Percentiles rank a stretch among this genome's conserved stretches.
Conservation (phyloP, 306 rosid species). For the Alnus rubra region DNA sequence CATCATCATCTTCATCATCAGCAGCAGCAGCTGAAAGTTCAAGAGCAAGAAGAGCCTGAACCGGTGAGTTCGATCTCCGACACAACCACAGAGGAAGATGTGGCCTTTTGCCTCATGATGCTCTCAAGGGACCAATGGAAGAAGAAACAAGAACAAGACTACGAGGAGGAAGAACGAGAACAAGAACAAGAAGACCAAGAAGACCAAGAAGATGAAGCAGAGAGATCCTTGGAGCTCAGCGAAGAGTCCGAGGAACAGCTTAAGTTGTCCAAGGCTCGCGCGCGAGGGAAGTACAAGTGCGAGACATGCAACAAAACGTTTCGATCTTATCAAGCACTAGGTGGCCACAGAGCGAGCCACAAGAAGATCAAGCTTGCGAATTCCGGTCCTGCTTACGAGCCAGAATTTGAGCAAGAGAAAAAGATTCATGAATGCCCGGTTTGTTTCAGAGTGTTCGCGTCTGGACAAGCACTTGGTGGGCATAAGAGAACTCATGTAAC, state of each 20-base stretch:
- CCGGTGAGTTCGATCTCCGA: constrained; percentile 75
- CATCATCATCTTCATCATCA: background rate
- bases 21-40: background rate
- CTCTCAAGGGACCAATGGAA: constrained; percentile 80
- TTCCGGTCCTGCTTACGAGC: constrained; percentile 1
- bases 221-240: constrained; percentile 40
- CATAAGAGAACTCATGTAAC: constrained; percentile 89
- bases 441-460: constrained; percentile 78
- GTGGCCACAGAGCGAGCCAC: constrained; percentile 97
- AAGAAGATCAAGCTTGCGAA: constrained; percentile 56
- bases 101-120: constrained; percentile 86
- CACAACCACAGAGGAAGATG: constrained; percentile 68
- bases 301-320: constrained; percentile 83
- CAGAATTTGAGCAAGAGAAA: constrained; percentile 34
- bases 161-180: constrained; percentile 7
- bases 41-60: constrained; percentile 36
- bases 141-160: constrained; percentile 31
- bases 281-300: constrained; percentile 69
- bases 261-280: constrained; percentile 34
- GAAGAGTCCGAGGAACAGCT: constrained; percentile 51
- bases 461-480: constrained; percentile 97
- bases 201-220: constrained; percentile 32
- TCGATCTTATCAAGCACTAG: constrained; percentile 86
- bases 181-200: constrained; percentile 30
- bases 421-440: constrained; percentile 78